A percentile compares a stretch with the other conserved stretches of the same genome.
These are phyloP conservation scores for Globisporangium paddicum DNA, from an alignment of 352 stramenopile genomes.

Conservation along the genomic window DNA sequence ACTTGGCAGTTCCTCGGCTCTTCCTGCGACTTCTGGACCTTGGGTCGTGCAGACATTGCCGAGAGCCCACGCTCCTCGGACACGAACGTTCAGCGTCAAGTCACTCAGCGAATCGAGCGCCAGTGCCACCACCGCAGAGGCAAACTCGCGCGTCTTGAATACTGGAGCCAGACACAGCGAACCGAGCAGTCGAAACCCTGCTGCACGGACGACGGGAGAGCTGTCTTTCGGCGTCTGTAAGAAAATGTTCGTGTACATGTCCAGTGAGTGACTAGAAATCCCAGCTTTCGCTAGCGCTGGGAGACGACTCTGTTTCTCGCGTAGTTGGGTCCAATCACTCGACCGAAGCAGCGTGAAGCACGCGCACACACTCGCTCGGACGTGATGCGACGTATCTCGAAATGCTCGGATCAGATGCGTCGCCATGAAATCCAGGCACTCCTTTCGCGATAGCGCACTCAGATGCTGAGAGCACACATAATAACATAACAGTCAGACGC, in stretches of 20 bases:
- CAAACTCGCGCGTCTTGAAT: conserved; percentile 76
- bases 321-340: conserved; percentile 58
- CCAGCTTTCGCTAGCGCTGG: conserved; percentile 21
- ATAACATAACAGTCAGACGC: background rate
- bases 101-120: conserved; percentile 66
- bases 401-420: conserved; percentile 80
- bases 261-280: conserved; percentile 28
- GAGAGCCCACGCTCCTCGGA: conserved; percentile 77
- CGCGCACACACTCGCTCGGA: conserved; percentile 80
- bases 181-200: conserved; percentile 72
- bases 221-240: conserved; percentile 73
- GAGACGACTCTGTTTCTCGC: conserved; percentile 36
- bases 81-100: conserved; percentile 80
- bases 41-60: conserved; percentile 82
- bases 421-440: conserved; percentile 73
- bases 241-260: conserved; percentile 71
- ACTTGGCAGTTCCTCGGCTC: background rate
- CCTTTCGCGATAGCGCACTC: conserved; percentile 26
- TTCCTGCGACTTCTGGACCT: conserved; percentile 48
- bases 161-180: conserved; percentile 65
- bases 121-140: conserved; percentile 48
- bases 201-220: conserved; percentile 74
- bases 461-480: background rate
- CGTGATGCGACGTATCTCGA: conserved; percentile 81
- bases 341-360: conserved; percentile 80